Percentiles rank a stretch among this genome's conserved stretches.
phyloP scores from a whole-genome alignment of 352 stramenopile species.

The Globisporangium paddicum region DNA sequence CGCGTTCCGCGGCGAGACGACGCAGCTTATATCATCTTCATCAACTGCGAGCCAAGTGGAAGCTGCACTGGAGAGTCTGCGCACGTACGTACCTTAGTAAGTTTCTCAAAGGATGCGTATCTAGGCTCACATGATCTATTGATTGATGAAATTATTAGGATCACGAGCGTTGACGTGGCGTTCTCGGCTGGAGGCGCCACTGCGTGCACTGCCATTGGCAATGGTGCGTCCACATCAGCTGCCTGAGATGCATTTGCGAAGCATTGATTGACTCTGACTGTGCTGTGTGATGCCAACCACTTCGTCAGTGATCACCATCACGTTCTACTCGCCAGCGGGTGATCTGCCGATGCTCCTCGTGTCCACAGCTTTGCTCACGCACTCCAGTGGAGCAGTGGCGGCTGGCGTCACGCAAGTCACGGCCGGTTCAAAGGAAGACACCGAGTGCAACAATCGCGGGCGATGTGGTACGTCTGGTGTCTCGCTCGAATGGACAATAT shows the following conservation, averaged over 20 bases:
- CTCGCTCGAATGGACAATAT: background rate
- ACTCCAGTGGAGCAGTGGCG: conserved; percentile 25
- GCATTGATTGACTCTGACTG: background rate
- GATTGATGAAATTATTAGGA: conserved; percentile 18
- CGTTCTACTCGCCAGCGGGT: conserved; percentile 64
- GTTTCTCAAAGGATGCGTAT: background rate
- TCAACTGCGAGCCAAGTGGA: conserved; percentile 23
- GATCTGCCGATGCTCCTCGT: conserved; percentile 47
- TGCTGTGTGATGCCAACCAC: no score
- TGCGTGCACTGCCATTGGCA: conserved; percentile 37
- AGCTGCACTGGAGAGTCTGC: conserved; percentile 43
- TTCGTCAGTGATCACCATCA: conserved; percentile 32
- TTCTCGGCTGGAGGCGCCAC: conserved; percentile 25
- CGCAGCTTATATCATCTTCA: conserved; percentile 26
- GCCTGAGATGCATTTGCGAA: no score
- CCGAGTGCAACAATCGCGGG: conserved; percentile 72
- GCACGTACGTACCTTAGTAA: conserved; percentile 29
- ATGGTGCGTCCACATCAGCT: conserved; percentile 24
- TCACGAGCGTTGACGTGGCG: conserved; percentile 40
- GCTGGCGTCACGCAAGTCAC: conserved; percentile 23
- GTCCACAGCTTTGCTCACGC: conserved; percentile 27
- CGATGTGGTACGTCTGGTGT: conserved; percentile 42
- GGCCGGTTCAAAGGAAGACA: conserved; percentile 58
- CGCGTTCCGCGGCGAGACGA: conserved; percentile 71
- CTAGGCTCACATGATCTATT: background rate